phyloP scores from a whole-genome alignment of 106 monocot species.

The Alisma plantagoaquatica region DNA sequence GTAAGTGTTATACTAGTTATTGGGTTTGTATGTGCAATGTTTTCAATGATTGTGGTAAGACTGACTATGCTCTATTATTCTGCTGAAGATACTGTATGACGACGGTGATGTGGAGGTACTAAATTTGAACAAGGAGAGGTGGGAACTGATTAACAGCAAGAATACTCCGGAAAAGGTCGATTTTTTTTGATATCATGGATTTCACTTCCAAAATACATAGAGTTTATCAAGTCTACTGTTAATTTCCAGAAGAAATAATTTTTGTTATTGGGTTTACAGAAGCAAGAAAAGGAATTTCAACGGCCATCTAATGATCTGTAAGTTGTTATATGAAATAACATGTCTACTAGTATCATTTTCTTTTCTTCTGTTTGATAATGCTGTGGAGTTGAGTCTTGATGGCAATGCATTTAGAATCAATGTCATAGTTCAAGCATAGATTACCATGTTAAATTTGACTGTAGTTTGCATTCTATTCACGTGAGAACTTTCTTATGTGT shows the following conservation, averaged over 20 bases:
- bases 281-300: no score
- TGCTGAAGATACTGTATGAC: conserved; percentile 65
- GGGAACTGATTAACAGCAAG: conserved; percentile 35
- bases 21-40: background rate
- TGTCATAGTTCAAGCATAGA: no score
- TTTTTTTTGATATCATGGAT: background rate
- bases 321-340: no score
- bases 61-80: background rate
- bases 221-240: background rate
- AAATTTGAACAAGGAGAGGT: conserved; percentile 61
- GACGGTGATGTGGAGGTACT: conserved; percentile 92
- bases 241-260: background rate
- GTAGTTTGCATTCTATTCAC: no score
- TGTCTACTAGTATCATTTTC: no score
- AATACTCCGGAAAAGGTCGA: conserved; percentile 45
- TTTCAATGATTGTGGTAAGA: background rate
- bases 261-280: conserved; percentile 28
- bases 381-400: no score
- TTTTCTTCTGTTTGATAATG: no score
- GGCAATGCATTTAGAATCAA: no score
- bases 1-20: conserved; percentile 23
- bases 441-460: no score
- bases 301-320: no score
- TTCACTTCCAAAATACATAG: background rate
- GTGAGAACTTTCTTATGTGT: no score